Evolutionary conservation across 495 filamentous ascomycete species (phyloP).

Genomic region (Podospora anserina): DNA sequence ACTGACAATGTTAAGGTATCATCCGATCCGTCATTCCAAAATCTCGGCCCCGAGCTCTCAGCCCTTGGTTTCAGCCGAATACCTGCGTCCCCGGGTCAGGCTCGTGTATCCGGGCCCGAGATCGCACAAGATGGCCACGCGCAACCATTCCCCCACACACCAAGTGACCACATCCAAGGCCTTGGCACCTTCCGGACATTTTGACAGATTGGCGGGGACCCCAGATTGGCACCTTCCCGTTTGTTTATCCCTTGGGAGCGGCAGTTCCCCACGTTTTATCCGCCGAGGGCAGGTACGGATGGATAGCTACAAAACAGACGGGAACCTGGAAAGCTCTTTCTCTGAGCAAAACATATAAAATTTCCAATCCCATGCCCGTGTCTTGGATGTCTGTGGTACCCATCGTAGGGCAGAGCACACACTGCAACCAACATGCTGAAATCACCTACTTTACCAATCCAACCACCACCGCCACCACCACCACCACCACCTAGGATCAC

Average conservation of each 20-base stretch:
- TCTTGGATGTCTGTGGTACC: not conserved
- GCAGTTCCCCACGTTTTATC: conserved; percentile 7
- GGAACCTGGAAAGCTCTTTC: not conserved
- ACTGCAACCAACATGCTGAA: not conserved
- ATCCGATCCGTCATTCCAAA: not conserved
- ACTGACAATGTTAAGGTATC: too few species aligned
- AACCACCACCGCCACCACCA: not conserved
- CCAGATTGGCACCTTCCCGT: not conserved
- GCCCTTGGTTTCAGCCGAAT: not conserved
- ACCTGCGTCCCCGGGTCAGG: not conserved
- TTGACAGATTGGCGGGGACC: not conserved
- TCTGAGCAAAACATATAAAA: not conserved
- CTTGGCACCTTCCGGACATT: not conserved
- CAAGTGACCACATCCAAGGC: not conserved
- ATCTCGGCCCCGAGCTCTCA: not conserved
- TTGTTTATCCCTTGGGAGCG: not conserved
- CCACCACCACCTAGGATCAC: not conserved
- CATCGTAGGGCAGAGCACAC: not conserved
- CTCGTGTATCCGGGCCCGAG: not conserved
- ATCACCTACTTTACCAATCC: not conserved
- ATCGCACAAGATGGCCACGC: not conserved
- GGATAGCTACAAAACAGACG: not conserved
- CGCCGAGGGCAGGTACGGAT: not conserved
- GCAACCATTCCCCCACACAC: not conserved
- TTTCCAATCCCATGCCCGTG: not conserved